Evolutionary conservation across 768 basidiomycete species (phyloP).

Genomic region (Lactarius deliciosus): DNA sequence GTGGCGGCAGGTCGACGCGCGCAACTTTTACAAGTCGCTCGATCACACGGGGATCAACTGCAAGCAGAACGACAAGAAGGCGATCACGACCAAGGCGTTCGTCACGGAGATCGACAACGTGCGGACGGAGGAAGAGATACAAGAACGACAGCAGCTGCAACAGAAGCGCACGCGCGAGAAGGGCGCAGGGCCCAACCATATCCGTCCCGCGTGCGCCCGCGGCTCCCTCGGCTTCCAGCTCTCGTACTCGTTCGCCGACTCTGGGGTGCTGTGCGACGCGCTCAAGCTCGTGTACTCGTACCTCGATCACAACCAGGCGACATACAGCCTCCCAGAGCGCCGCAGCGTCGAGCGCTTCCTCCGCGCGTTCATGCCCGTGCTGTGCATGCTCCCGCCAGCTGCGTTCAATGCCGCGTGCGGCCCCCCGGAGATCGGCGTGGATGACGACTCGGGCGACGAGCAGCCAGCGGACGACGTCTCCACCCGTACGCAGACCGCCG

Average conservation of each 20-base stretch:
- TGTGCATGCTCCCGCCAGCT: slow-evolving; percentile 68
- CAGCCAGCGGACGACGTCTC: slow-evolving; percentile 14
- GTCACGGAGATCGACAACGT: slow-evolving; percentile 74
- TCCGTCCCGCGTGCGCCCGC: slow-evolving; percentile 38
- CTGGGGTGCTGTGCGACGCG: slow-evolving; percentile 78
- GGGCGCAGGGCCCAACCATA: background rate
- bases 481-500: slow-evolving; percentile 13
- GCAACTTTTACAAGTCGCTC: slow-evolving; percentile 97
- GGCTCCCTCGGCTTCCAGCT: slow-evolving; percentile 68
- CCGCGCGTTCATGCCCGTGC: slow-evolving; percentile 74
- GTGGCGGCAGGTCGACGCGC: slow-evolving; percentile 95
- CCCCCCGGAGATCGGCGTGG: slow-evolving; percentile 50
- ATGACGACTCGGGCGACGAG: slow-evolving; percentile 36
- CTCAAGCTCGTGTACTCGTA: slow-evolving; percentile 89
- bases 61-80: slow-evolving; percentile 95
- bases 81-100: slow-evolving; percentile 80
- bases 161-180: slow-evolving; percentile 22
- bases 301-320: slow-evolving; percentile 80
- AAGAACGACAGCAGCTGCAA: slow-evolving; percentile 21
- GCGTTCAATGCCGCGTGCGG: slow-evolving; percentile 67
- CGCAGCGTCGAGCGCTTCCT: slow-evolving; percentile 84
- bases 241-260: slow-evolving; percentile 75
- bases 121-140: slow-evolving; percentile 46
- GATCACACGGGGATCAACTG: slow-evolving; percentile 95
- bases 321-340: slow-evolving; percentile 75